Conservation (phyloP, 768 basidiomycete genomes). For the Boletellus ananiceps region DNA sequence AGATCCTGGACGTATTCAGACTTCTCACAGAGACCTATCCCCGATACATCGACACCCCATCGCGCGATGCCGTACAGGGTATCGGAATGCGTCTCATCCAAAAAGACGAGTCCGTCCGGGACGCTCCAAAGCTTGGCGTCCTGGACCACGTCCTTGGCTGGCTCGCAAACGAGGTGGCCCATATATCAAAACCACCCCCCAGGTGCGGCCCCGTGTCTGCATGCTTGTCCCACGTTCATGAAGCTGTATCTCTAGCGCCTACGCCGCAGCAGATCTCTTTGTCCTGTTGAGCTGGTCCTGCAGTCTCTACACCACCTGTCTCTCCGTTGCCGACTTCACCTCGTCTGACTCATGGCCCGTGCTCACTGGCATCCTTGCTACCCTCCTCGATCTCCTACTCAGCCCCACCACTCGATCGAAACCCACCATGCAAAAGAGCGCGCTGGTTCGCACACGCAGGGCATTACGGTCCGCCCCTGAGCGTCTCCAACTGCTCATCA, state of each 20-base stretch:
- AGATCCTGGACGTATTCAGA: conserved; percentile 65
- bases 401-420: conserved; percentile 51
- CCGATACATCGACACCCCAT: conserved; percentile 68
- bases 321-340: conserved; percentile 41
- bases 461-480: conserved; percentile 60
- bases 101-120: conserved; percentile 49
- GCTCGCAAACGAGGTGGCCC: conserved; percentile 63
- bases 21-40: conserved; percentile 74
- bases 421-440: conserved; percentile 54
- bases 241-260: conserved; percentile 34
- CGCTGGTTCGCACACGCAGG: conserved; percentile 57
- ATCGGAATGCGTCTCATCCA: conserved; percentile 61
- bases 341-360: conserved; percentile 46
- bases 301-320: conserved; percentile 52
- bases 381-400: conserved; percentile 56
- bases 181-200: conserved; percentile 49
- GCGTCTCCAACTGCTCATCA: conserved; percentile 47
- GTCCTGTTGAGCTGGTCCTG: conserved; percentile 71
- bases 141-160: conserved; percentile 72
- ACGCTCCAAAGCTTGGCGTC: conserved; percentile 51
- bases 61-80: conserved; percentile 65
- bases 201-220: conserved; percentile 43
- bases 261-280: conserved; percentile 58
- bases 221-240: neutral
- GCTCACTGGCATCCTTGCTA: conserved; percentile 54